Evolutionary conservation across 208 protist genomes (phyloP).

Genomic region (Trypanosoma mega): DNA sequence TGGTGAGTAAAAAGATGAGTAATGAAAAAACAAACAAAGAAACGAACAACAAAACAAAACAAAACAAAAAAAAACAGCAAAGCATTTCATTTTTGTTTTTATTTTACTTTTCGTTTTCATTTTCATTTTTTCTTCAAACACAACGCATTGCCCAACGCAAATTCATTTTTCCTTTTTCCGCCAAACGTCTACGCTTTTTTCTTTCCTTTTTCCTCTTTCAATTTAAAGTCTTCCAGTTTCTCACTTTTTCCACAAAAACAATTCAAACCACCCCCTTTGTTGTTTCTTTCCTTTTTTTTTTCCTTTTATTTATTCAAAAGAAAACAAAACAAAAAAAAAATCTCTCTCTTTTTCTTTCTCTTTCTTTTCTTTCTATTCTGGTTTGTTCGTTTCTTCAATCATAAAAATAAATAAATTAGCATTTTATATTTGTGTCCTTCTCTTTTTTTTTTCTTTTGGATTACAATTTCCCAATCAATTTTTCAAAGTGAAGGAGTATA

Average conservation of each 20-base stretch:
- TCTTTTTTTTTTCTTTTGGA: not conserved
- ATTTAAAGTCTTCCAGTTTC: no score
- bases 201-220: not conserved
- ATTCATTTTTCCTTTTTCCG: not conserved
- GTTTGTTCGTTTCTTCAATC: not conserved
- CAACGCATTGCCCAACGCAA: not conserved
- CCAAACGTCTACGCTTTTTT: not conserved
- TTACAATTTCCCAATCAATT: slow-evolving; percentile 1
- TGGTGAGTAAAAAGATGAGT: no score
- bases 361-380: slow-evolving; percentile 5
- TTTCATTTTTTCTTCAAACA: not conserved
- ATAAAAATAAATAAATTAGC: not conserved
- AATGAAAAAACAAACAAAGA: no score
- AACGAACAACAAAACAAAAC: not conserved
- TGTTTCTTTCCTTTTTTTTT: not conserved
- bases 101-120: slow-evolving; percentile 2
- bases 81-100: not conserved
- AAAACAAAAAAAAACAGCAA: not conserved
- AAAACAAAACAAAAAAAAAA: not conserved
- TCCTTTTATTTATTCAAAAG: slow-evolving; percentile 1
- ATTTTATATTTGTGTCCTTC: not conserved
- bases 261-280: no score
- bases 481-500: no score
- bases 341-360: slow-evolving; percentile 3
- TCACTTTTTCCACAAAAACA: no score